Conservation (phyloP, 2,329 filamentous ascomycete genomes). For the Emergomyces pasteurianus region DNA sequence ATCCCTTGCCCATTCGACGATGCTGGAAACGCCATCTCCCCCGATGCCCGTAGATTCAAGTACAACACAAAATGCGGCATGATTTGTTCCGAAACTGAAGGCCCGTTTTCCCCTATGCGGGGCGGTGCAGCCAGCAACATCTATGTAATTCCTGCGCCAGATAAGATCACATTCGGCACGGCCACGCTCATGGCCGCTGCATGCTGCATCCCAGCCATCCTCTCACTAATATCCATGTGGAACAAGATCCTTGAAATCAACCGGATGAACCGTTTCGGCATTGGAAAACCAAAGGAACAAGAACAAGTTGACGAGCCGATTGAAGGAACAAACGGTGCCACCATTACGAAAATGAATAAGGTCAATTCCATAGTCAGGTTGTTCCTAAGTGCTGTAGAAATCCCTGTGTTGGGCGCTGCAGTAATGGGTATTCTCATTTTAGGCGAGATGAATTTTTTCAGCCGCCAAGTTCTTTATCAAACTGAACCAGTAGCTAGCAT, state of each 20-base stretch:
- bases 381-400: conserved; percentile 37
- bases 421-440: conserved; percentile 48
- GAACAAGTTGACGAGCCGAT: conserved; percentile 30
- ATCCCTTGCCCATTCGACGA: conserved; percentile 33
- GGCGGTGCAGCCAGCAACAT: conserved; percentile 47
- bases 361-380: conserved; percentile 26
- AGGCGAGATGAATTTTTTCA: conserved; percentile 55
- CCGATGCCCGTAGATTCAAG: conserved; percentile 30
- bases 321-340: conserved; percentile 45
- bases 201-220: conserved; percentile 52
- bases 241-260: conserved; percentile 53
- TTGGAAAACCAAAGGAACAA: conserved; percentile 16
- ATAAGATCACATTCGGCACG: conserved; percentile 45
- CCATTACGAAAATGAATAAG: conserved; percentile 36
- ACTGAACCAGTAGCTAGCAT: conserved; percentile 52
- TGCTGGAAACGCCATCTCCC: conserved; percentile 25
- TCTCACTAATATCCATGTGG: conserved; percentile 51
- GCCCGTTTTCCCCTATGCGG: conserved; percentile 46
- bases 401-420: conserved; percentile 47
- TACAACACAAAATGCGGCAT: conserved; percentile 39
- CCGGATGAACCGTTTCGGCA: conserved; percentile 39
- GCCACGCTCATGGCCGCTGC: conserved; percentile 51
- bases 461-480: conserved; percentile 42
- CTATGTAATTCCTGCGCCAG: conserved; percentile 49
- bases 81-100: conserved; percentile 32